Conservation (phyloP, 2,329 filamentous ascomycete genomes). For the Neofusicoccum laricinum region DNA sequence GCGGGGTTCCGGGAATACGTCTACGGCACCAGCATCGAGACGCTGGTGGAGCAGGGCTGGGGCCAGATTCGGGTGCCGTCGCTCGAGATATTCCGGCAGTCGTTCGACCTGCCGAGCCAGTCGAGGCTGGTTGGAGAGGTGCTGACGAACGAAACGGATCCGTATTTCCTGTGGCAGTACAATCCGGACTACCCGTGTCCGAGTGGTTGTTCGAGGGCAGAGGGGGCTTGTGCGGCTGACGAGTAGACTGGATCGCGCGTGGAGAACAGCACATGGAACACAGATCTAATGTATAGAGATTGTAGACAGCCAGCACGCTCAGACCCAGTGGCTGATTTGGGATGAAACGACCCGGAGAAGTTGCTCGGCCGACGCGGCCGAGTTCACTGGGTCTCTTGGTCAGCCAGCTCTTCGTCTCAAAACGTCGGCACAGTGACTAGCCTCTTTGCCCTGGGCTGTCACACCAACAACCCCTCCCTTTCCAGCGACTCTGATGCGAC, state of each 20-base stretch:
- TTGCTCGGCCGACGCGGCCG: too few relatives aligned
- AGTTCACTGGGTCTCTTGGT: too few relatives aligned
- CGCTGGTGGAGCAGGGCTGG: conserved; percentile 50
- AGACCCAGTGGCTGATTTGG: too few relatives aligned
- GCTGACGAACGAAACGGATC: conserved; percentile 53
- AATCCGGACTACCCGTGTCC: conserved; percentile 37
- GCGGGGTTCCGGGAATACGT: conserved; percentile 56
- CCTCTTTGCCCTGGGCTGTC: too few relatives aligned
- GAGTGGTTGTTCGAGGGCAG: conserved; percentile 26
- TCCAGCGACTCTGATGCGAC: too few relatives aligned
- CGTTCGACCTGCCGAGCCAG: conserved; percentile 33
- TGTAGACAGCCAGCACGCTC: too few relatives aligned
- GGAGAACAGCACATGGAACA: background rate
- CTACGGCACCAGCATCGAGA: conserved; percentile 52
- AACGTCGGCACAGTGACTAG: too few relatives aligned
- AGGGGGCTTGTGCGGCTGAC: background rate
- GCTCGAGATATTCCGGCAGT: conserved; percentile 47
- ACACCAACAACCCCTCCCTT: too few relatives aligned
- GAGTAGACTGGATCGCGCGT: background rate
- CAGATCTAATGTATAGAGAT: too few relatives aligned
- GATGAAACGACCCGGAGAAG: too few relatives aligned
- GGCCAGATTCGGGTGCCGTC: conserved; percentile 49
- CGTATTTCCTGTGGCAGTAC: conserved; percentile 55
- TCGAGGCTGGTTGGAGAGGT: conserved; percentile 46
- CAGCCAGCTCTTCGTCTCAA: too few relatives aligned